Evolutionary conservation across 495 filamentous ascomycete species (phyloP).

Genomic region (Penicillium crystallinum): DNA sequence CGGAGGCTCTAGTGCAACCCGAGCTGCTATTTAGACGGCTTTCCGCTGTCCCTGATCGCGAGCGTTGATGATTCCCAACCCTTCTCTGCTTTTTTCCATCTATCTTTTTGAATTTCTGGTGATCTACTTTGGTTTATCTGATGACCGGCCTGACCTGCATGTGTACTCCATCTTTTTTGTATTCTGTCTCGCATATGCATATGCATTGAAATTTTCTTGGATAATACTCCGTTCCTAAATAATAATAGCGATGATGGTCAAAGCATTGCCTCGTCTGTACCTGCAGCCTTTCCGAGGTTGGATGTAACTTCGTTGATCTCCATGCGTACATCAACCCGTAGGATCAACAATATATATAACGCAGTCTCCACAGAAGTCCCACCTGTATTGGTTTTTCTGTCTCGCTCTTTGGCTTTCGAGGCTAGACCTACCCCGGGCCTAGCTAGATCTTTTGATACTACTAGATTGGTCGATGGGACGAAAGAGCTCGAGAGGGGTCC

Average conservation of each 20-base stretch:
- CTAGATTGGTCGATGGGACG: no score
- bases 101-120: not conserved
- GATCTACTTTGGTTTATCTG: not conserved
- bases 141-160: not conserved
- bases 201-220: not conserved
- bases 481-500: no score
- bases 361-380: not conserved
- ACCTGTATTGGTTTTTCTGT: not conserved
- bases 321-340: no score
- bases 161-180: not conserved
- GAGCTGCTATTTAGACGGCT: slow-evolving; percentile 15
- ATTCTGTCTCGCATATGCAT: slow-evolving; percentile 10
- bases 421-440: no score
- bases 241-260: not conserved
- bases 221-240: not conserved
- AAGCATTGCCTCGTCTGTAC: not conserved
- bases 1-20: slow-evolving; percentile 47
- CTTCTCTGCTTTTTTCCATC: not conserved
- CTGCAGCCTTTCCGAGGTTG: no score
- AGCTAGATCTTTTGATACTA: no score
- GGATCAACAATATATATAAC: not conserved
- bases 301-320: not conserved
- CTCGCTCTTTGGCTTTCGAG: not conserved
- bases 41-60: not conserved
- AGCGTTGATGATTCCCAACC: not conserved